Evolutionary conservation across 805 yeast species (phyloP).

Genomic region (Wickerhamiella parazyma): DNA sequence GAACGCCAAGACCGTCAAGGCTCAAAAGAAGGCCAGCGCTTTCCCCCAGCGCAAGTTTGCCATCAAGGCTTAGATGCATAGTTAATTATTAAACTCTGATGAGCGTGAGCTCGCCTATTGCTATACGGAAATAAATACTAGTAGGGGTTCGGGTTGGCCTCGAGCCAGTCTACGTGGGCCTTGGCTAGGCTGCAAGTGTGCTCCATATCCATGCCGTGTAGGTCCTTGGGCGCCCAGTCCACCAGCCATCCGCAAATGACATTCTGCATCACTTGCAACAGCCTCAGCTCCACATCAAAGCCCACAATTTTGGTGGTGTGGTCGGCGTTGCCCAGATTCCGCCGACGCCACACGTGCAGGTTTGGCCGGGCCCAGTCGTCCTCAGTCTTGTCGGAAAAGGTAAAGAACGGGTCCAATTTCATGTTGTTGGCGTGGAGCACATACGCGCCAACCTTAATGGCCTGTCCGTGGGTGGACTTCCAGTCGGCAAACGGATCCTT

Average conservation of each 20-base stretch:
- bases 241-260: conserved; percentile 18
- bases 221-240: conserved; percentile 11
- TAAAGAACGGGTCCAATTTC: conserved; percentile 16
- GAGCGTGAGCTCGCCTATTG: not conserved
- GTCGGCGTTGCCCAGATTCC: conserved; percentile 14
- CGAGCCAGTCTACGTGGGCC: conserved; percentile 16
- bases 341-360: conserved; percentile 9
- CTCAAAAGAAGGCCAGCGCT: conserved; percentile 83
- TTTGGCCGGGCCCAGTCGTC: not conserved
- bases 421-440: conserved; percentile 17
- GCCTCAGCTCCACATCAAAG: conserved; percentile 14
- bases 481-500: conserved; percentile 54
- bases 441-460: conserved; percentile 11
- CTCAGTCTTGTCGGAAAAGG: conserved; percentile 10
- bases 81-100: not conserved
- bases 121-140: not conserved
- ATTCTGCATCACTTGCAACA: conserved; percentile 12
- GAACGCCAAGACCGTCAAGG: conserved; percentile 68
- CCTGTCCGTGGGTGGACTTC: not conserved
- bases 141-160: not conserved
- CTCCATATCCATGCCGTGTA: conserved; percentile 10
- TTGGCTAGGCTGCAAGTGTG: conserved; percentile 12
- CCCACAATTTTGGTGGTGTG: conserved; percentile 5
- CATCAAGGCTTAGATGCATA: conserved; percentile 68
- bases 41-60: conserved; percentile 98